Conservation (phyloP, 1,284 basidiomycete genomes). For the Coniferiporia sulphurascens region DNA sequence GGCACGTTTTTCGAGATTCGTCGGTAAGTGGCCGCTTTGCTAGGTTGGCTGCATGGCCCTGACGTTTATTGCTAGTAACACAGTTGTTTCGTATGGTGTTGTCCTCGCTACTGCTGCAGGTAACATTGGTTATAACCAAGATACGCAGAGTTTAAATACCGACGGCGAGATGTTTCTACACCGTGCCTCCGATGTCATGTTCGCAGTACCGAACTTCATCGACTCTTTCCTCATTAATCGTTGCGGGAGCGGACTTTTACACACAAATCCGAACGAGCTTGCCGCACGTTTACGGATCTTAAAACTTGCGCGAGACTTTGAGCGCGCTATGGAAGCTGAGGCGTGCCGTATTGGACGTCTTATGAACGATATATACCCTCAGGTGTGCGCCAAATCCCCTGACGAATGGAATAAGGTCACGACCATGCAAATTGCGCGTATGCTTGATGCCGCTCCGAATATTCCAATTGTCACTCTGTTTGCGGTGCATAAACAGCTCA, state of each 20-base stretch:
- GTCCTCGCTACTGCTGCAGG: conserved; percentile 36
- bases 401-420: conserved; percentile 49
- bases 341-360: conserved; percentile 31
- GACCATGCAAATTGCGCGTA: conserved; percentile 42
- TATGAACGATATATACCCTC: conserved; percentile 39
- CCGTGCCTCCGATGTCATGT: conserved; percentile 47
- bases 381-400: conserved; percentile 41
- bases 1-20: conserved; percentile 61
- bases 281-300: conserved; percentile 57
- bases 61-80: conserved; percentile 36
- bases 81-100: conserved; percentile 39
- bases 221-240: conserved; percentile 40
- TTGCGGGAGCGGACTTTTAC: conserved; percentile 38
- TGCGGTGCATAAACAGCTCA: conserved; percentile 73
- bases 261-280: conserved; percentile 32
- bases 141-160: conserved; percentile 39
- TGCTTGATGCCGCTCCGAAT: conserved; percentile 32
- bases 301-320: conserved; percentile 46
- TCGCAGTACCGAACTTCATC: conserved; percentile 51
- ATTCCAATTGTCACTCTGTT: conserved; percentile 41
- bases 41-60: conserved; percentile 11
- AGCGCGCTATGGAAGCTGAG: conserved; percentile 38
- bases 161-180: conserved; percentile 50
- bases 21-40: conserved; percentile 36
- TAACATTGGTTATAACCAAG: conserved; percentile 30